phyloP scores from a whole-genome alignment of 2,329 filamentous ascomycete genomes.

The Plenodomus biglobosus region DNA sequence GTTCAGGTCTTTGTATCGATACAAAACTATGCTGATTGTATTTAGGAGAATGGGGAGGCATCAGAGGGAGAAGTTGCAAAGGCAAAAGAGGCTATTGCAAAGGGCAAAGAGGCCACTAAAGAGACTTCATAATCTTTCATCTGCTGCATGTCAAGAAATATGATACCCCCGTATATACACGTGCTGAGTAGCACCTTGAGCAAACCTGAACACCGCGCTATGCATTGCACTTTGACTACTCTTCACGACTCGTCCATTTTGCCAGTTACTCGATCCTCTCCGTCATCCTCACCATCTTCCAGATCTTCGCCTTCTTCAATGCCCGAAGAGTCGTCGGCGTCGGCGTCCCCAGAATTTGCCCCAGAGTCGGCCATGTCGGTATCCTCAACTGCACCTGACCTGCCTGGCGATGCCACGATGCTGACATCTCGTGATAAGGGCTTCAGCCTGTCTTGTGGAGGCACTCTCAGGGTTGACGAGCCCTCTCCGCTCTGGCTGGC shows the following conservation, averaged over 20 bases:
- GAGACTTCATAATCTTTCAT: slow-evolving; percentile 29
- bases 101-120: slow-evolving; percentile 43
- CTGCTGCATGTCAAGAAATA: neutral
- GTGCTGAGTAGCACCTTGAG: slow-evolving; percentile 9
- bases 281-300: slow-evolving; percentile 36
- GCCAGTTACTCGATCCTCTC: slow-evolving; percentile 19
- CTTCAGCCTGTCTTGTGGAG: slow-evolving; percentile 36
- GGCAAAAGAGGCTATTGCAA: slow-evolving; percentile 46
- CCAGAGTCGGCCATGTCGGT: slow-evolving; percentile 35
- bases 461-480: slow-evolving; percentile 30
- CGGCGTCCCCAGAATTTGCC: slow-evolving; percentile 20
- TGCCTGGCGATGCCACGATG: slow-evolving; percentile 28
- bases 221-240: slow-evolving; percentile 19
- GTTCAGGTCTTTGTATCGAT: slow-evolving; percentile 39
- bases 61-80: slow-evolving; percentile 50
- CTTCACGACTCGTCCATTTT: slow-evolving; percentile 38
- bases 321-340: slow-evolving; percentile 38
- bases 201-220: slow-evolving; percentile 38
- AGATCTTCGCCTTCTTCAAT: slow-evolving; percentile 38
- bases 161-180: neutral
- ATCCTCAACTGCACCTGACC: slow-evolving; percentile 30
- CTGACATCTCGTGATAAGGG: slow-evolving; percentile 34
- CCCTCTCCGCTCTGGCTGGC: slow-evolving; percentile 35
- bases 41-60: slow-evolving; percentile 46
- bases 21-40: slow-evolving; percentile 5